These are phyloP conservation scores for Geotrichum siamense DNA, from an alignment of 1,139 yeast genomes.

Conservation along the genomic window DNA sequence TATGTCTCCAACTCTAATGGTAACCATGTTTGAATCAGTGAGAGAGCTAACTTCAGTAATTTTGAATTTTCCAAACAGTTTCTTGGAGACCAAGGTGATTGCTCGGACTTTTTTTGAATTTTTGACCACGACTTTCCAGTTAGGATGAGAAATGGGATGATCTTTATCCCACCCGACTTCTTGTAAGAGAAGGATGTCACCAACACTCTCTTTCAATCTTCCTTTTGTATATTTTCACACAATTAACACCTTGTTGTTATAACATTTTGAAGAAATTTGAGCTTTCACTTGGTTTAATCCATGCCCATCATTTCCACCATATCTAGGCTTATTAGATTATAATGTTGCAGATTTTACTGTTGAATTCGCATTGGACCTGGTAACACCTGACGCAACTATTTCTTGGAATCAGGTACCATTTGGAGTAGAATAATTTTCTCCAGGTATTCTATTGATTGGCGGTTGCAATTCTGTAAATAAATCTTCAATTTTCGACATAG, in stretches of 20 bases:
- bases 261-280: constrained; percentile 63
- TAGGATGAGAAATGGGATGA: no score
- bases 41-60: no score
- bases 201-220: no score
- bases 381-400: constrained; percentile 74
- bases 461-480: background rate
- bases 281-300: constrained; percentile 66
- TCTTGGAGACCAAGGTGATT: no score
- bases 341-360: constrained; percentile 29
- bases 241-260: no score
- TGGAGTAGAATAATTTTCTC: background rate
- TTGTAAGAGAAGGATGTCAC: no score
- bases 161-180: no score
- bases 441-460: background rate
- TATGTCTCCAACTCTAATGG: background rate
- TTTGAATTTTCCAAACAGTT: no score
- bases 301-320: constrained; percentile 42
- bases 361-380: constrained; percentile 51
- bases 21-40: no score
- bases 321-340: constrained; percentile 32
- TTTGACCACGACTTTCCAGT: no score
- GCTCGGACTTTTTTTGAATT: no score
- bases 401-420: constrained; percentile 42
- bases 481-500: background rate
- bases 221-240: no score